Base-by-base conservation (phyloP, 2,329 filamentous ascomycete species). In the Aureobasidium melanogenum region DNA sequence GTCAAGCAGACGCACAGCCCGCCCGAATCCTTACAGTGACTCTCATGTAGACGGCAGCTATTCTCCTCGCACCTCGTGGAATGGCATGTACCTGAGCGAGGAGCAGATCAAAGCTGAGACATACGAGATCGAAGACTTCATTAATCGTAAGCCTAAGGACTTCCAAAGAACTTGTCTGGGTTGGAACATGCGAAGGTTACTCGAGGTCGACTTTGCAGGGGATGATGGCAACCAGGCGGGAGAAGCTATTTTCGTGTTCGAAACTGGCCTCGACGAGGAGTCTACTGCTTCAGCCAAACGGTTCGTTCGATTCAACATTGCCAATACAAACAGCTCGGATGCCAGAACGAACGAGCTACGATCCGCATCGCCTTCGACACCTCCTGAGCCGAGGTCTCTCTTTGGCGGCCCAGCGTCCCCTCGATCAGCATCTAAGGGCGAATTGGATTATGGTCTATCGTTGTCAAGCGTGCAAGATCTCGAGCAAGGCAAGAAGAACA, bases 201-300 rank as follows among this genome's bases (percentile, higher is more conserved):
- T 97, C 2, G 88, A 94, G 68, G 90, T 96, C 2, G 94, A 99
- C 70, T 97, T 97, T 74, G 88, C 88, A 43, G 85, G 84, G 22
- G 89, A 92, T 66, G 88, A 94, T 73, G 83, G 84, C n/a, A 78
- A 84, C 60, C 84, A 86, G 52, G 87, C 86, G 28, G 91, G 91
- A 22, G 93, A 97, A 73, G 82, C 80, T 17, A 77, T 96, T 41
- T 79, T 95, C 28, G 81, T 96, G 2, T 80, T 97, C 50, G 80
- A 84, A 36, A 88, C 87, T 68, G 91, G 89, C 0, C 73, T 85
- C n/a, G 83, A 84, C 30, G 83, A 88, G 64, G 80, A 79, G 7
- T 75, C 77, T 34, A 73, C 74, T 14, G 78, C 83, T 6, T 74
- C 75, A 8, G 75, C 86, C 62, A 82, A 76, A 65, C 79, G 86